Base-by-base conservation (phyloP, 805 yeast species). In the Starmerella kuoi region DNA sequence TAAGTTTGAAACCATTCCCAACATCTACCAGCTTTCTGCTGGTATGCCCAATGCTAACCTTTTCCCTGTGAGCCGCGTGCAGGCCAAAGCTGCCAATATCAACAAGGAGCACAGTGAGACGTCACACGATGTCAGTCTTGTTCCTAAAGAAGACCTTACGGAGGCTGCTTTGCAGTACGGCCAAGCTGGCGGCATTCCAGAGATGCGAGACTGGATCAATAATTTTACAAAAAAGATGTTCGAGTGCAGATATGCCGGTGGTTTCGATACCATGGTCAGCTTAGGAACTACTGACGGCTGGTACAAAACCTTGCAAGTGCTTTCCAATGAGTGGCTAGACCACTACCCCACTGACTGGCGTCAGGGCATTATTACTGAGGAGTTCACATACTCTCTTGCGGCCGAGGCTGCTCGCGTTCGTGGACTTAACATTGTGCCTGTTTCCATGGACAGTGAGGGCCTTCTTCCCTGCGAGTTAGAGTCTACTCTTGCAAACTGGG, bases 121-220 rank as follows among this genome's bases (percentile, higher is more conserved):
- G 4, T 26, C 34, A 4, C 31, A 31, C n/a, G 43, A 41, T 20
- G 34, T 40, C n/a, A 25, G 27, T 6, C 26, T 53, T 1, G 20
- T 27, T 14, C 44, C 54, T 5, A 31, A 31, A 19, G 44, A 31
- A 5, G 23, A 21, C 4, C 47, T 42, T 9, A 69, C 91, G 53
- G 71, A 82, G 19, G 72, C 81, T 55, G 77, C 94, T 17, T 70
- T 91, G 61, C 98, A 88, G 65, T 88, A 88, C 62, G 96, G 97
- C 37, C 66, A 60, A 64, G 78, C 94, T 38, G 76, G 74, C 48
- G 98, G 98, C 40, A 80, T 78, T 47, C 75, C 79, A 3, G 86
- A 79, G 54, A 57, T 88, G 36, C 55, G 76, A 37, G 57, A 65
- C 3, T 88, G 82, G 65, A 59, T 88, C 51, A 76, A 64, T 54